Evolutionary conservation across 768 basidiomycete species (phyloP).

Genomic region (Auricularia cornea): DNA sequence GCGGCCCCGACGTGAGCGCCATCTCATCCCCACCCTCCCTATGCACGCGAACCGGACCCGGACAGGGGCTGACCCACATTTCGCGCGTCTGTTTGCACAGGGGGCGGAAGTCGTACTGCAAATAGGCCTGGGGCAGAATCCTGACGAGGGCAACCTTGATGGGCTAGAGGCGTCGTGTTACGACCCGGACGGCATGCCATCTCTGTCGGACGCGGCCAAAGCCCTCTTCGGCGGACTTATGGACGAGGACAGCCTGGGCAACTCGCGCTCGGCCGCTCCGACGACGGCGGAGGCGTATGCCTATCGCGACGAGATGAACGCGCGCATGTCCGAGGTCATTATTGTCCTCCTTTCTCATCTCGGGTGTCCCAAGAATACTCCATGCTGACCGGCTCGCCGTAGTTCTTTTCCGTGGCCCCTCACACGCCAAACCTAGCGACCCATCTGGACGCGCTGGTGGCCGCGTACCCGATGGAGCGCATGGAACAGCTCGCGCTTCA

Average conservation of each 20-base stretch:
- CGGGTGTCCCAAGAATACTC: too few relatives aligned
- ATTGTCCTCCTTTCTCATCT: not conserved
- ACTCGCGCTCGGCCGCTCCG: slow-evolving; percentile 5
- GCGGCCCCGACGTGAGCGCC: slow-evolving; percentile 45
- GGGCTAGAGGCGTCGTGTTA: slow-evolving; percentile 27
- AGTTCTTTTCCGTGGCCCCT: slow-evolving; percentile 74
- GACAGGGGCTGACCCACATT: not conserved
- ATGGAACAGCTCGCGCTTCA: slow-evolving; percentile 69
- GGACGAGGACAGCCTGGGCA: slow-evolving; percentile 3
- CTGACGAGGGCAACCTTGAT: not conserved
- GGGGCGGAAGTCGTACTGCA: not conserved
- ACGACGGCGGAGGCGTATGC: slow-evolving; percentile 43
- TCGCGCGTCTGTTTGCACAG: not conserved
- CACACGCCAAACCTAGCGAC: slow-evolving; percentile 60
- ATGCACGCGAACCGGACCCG: too few relatives aligned
- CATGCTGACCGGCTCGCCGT: not conserved
- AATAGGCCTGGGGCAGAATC: not conserved
- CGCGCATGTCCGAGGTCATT: slow-evolving; percentile 55
- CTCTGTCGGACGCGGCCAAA: slow-evolving; percentile 51
- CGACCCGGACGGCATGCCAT: slow-evolving; percentile 72
- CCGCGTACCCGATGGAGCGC: slow-evolving; percentile 74
- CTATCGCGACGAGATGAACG: slow-evolving; percentile 67
- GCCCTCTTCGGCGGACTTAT: slow-evolving; percentile 44
- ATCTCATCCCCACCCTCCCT: not conserved
- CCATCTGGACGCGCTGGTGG: slow-evolving; percentile 42